A percentile compares a stretch with the other conserved stretches of the same genome.
Evolutionary conservation across 345 rosid species (phyloP).

Genomic region (Limnanthes douglasii): DNA sequence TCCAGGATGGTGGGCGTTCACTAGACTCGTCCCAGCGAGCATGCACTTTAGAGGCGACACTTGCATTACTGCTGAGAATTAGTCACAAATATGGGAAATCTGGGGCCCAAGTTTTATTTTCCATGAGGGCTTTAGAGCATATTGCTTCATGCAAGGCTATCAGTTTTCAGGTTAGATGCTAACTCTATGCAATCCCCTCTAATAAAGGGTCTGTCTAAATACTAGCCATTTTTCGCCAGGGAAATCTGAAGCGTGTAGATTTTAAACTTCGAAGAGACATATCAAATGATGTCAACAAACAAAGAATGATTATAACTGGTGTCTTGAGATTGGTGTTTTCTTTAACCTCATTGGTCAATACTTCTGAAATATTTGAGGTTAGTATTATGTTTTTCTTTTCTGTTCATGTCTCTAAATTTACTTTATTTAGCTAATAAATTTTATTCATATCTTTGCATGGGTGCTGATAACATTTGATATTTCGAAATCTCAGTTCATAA

Average conservation of each 20-base stretch:
- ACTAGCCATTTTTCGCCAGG: no score
- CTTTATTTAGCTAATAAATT: no score
- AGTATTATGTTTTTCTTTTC: constrained; percentile 9
- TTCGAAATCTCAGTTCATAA: no score
- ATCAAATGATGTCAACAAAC: constrained; percentile 46
- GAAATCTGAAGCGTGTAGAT: constrained; percentile 45
- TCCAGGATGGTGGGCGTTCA: constrained; percentile 65
- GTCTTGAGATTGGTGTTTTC: constrained; percentile 69
- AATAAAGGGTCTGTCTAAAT: no score
- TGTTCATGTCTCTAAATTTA: background rate
- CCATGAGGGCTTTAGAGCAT: constrained; percentile 89
- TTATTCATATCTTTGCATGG: no score
- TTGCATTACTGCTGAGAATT: constrained; percentile 70
- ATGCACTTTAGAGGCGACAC: constrained; percentile 73
- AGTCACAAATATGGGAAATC: constrained; percentile 87
- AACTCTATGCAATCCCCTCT: constrained; percentile 1
- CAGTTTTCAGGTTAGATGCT: constrained; percentile 41
- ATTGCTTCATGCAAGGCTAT: constrained; percentile 59
- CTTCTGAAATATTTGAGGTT: constrained; percentile 81
- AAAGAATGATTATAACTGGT: constrained; percentile 49
- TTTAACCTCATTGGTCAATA: constrained; percentile 65
- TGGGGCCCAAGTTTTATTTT: constrained; percentile 80
- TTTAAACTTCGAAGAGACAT: constrained; percentile 39
- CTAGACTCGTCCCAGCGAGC: constrained; percentile 72
- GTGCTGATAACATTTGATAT: no score